A percentile compares a stretch with the other conserved stretches of the same genome.
Conservation (phyloP, 352 stramenopile species). For the Phytopythium chamaehyphon region DNA sequence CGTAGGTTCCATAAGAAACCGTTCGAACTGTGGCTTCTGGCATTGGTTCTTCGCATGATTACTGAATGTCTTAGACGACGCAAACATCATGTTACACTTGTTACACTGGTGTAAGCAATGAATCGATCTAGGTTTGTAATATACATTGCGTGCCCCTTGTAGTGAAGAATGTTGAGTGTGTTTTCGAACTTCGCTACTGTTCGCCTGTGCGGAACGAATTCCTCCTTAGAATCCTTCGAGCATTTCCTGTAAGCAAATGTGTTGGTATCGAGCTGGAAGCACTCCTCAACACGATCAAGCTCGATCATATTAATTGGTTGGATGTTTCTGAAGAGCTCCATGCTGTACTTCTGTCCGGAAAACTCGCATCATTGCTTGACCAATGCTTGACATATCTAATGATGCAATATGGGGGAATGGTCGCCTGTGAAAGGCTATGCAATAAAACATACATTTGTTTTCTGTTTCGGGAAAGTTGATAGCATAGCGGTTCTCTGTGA, state of each 20-base stretch:
- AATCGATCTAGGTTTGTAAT: constrained; percentile 11
- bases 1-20: constrained; percentile 7
- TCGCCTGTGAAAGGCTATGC: constrained; percentile 5
- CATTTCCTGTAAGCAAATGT: too few relatives aligned
- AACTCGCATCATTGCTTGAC: constrained; percentile 12
- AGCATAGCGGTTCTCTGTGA: constrained; percentile 14
- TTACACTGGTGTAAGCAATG: constrained; percentile 5
- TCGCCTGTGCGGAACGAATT: constrained; percentile 12
- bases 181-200: constrained; percentile 6
- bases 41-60: constrained; percentile 19
- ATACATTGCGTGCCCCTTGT: constrained; percentile 20
- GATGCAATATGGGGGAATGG: background rate
- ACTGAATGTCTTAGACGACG: constrained; percentile 7
- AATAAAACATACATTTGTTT: constrained; percentile 13
- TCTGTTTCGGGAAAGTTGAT: constrained; percentile 14
- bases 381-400: too few relatives aligned
- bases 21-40: constrained; percentile 4
- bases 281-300: constrained; percentile 14
- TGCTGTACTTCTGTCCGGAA: constrained; percentile 4
- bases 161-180: constrained; percentile 13
- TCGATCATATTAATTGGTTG: constrained; percentile 15
- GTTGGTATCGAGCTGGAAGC: constrained; percentile 10
- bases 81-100: constrained; percentile 16
- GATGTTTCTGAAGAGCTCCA: constrained; percentile 6
- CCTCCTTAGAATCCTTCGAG: too few relatives aligned